Evolutionary conservation across 345 rosid genomes (phyloP).

Genomic region (Eucalyptus coolabah): DNA sequence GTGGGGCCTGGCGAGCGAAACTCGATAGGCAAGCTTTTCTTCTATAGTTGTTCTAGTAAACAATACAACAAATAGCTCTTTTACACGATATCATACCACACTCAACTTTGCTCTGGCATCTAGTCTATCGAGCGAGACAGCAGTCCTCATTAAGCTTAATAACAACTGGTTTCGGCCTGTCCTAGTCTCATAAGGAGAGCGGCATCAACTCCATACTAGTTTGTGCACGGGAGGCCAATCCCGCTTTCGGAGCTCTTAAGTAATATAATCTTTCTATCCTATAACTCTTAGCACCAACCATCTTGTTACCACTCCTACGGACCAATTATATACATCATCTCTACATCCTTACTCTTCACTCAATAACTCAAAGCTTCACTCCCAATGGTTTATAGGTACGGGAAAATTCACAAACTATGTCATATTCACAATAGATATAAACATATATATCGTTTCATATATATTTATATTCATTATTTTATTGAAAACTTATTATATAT

Average conservation of each 20-base stretch:
- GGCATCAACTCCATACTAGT: rapidly evolving
- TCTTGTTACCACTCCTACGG: rapidly evolving
- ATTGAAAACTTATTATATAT: neutral
- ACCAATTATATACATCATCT: too few species aligned
- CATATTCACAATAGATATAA: neutral
- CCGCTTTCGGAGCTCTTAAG: rapidly evolving
- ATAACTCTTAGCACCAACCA: rapidly evolving
- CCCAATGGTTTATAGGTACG: rapidly evolving
- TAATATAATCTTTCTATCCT: rapidly evolving
- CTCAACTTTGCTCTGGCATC: rapidly evolving
- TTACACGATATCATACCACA: rapidly evolving
- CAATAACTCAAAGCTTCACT: too few species aligned
- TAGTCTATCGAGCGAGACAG: too few species aligned
- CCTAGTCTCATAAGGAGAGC: rapidly evolving
- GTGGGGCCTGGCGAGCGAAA: rapidly evolving
- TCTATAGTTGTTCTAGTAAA: rapidly evolving
- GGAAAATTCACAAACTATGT: rapidly evolving
- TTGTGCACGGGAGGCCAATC: rapidly evolving
- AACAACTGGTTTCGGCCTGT: rapidly evolving
- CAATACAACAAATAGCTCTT: too few species aligned
- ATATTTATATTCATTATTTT: too few species aligned
- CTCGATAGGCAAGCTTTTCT: rapidly evolving
- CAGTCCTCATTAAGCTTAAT: too few species aligned
- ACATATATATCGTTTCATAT: too few species aligned
- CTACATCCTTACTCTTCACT: too few species aligned